A percentile compares a stretch with the other conserved stretches of the same genome.
Conservation (phyloP, 345 rosid species). For the Nephelium lappaceum region DNA sequence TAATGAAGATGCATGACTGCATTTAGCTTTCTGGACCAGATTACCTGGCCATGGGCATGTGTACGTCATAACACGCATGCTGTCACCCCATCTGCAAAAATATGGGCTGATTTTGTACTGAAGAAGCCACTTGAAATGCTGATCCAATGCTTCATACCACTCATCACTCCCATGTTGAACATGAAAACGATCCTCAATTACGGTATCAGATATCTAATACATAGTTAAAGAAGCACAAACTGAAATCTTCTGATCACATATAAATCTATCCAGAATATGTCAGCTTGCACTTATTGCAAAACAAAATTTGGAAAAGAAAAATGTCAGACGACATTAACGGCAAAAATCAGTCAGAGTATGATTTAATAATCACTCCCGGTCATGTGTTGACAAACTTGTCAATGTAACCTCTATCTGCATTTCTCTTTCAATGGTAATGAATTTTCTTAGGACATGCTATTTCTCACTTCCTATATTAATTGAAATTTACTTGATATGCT, state of each 20-base stretch:
- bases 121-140: slow-evolving; percentile 95
- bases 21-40: slow-evolving; percentile 14
- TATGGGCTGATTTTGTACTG: slow-evolving; percentile 92
- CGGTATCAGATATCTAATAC: slow-evolving; percentile 85
- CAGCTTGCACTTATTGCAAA: neutral
- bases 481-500: neutral
- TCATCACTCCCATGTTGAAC: slow-evolving; percentile 81
- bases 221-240: slow-evolving; percentile 33
- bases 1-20: slow-evolving; percentile 2
- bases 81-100: slow-evolving; percentile 91
- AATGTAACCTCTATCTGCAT: neutral
- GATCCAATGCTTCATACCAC: slow-evolving; percentile 81
- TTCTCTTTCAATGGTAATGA: neutral
- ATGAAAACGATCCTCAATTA: slow-evolving; percentile 93
- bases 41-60: slow-evolving; percentile 99
- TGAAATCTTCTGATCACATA: slow-evolving; percentile 3
- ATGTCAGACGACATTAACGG: neutral
- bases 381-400: neutral
- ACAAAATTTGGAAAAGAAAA: neutral
- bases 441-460: neutral
- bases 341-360: neutral
- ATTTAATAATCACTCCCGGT: slow-evolving; percentile 7
- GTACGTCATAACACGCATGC: slow-evolving; percentile 95
- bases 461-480: neutral
- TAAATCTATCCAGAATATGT: slow-evolving; percentile 8